Evolutionary conservation across 1,284 basidiomycete species (phyloP), one percentile per base, ranked within the genome.

Genomic region (Leccinum fuscescens): DNA sequence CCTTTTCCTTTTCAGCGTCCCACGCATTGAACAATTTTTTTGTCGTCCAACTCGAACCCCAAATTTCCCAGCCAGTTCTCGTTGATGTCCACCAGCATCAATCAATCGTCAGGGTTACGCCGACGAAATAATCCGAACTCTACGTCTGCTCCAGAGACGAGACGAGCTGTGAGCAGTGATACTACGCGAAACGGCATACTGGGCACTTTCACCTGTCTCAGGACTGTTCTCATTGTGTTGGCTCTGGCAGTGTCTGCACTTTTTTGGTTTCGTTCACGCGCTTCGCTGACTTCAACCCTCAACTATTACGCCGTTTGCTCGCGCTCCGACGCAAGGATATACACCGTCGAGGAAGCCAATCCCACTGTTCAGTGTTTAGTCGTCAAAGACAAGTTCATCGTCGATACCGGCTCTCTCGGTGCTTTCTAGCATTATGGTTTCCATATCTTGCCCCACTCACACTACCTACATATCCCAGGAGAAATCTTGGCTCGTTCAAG

Each of bases 261-360:
- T 20, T 48, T 69, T 33, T 69, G 66, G 57, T 14, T 58, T 31
- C 57, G 57, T 39, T 12, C n/a, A 24, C 51, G 27, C n/a, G 14
- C 15, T 27, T 31, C 59, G 27, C 29, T 49, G 15, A 22, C 44
- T 33, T 61, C 71, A 15, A 64, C 69, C 6, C 9, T 20, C 11
- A 64, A 71, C 12, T 66, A 75, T 1, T 89, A 88, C 66, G 85
- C 82, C 3, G 66, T 90, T 12, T 90, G 88, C 69, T 84, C 87
- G 24, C 76, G 68, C 53, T 74, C 80, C 22, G 78, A 78, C 24
- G 65, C 76, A 49, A 75, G 76, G 44, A 79, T 90, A 54, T 88
- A 88, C 64, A 87, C 85, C 11, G 85, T 89, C 15, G 85, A 90
- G 67, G 71, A 73, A 14, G 59, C 70, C 29, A 79, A 80, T 59